phyloP scores from a whole-genome alignment of 768 basidiomycete genomes.

The Harrya chromipes region DNA sequence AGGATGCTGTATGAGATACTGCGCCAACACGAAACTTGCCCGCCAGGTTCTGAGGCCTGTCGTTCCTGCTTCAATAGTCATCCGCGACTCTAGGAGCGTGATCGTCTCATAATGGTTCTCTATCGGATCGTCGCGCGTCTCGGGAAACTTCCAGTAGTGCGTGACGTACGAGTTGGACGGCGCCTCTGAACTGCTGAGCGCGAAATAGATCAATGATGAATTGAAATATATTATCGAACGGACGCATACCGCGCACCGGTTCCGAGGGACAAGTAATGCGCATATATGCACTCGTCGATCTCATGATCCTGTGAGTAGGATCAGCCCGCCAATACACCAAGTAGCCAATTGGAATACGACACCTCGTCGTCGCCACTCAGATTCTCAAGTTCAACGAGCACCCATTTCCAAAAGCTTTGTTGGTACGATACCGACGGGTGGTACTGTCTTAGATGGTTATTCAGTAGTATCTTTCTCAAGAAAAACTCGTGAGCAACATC shows the following conservation, averaged over 20 bases:
- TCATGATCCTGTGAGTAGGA: conserved; percentile 46
- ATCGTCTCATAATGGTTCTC: conserved; percentile 35
- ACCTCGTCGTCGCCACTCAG: conserved; percentile 43
- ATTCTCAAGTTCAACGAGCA: conserved; percentile 51
- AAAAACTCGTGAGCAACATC: conserved; percentile 52
- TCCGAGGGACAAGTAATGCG: conserved; percentile 51
- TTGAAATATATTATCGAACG: background rate
- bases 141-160: conserved; percentile 51
- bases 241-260: conserved; percentile 28
- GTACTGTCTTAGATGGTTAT: conserved; percentile 51
- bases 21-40: conserved; percentile 63
- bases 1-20: conserved; percentile 55
- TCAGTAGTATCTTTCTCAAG: conserved; percentile 47
- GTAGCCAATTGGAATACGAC: conserved; percentile 21
- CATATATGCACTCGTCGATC: conserved; percentile 64
- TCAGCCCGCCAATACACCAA: background rate
- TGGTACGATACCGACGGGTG: conserved; percentile 66
- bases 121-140: background rate
- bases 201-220: background rate
- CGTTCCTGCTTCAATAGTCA: conserved; percentile 70
- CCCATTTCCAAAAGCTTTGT: conserved; percentile 71
- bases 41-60: conserved; percentile 81
- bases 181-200: conserved; percentile 21
- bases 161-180: conserved; percentile 56
- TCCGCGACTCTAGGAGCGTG: conserved; percentile 72